Evolutionary conservation across 257 asterid species (phyloP), one percentile per base, ranked within the genome.

Genomic region (Mentha longifolia): DNA sequence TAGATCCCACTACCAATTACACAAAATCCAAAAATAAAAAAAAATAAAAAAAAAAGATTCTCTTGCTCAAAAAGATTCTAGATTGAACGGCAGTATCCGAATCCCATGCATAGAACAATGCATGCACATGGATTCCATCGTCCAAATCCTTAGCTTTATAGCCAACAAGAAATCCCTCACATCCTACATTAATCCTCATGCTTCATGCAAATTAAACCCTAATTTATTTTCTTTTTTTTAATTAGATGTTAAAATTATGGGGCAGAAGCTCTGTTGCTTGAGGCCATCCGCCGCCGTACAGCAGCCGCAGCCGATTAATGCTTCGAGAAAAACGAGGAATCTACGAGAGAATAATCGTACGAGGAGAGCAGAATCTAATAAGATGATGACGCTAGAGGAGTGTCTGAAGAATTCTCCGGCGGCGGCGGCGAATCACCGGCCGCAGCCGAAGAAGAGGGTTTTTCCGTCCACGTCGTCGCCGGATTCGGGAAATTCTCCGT

Each of bases 211-310:
- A 5, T 35, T 35, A 6, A 35, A 35, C 5, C 39, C 31, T 28
- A 35, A 35, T 7, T 35, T 0, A 1, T 35, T 7, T 35, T 0
- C 8, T 35, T 35, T 35, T 17, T 2, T 8, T 12, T 11, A 0
- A 28, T 57, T 57, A 28, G 20, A 25, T 35, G 57, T 16, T 63
- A 9, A 6, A 33, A 41, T 31, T 37, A 81, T 81, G 86, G 86
- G 86, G 9, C 76, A 76, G 60, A 50, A 12, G 9, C 51, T 78
- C 9, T 75, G 86, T 60, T 81, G 83, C 71, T 63, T 75, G 8
- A 58, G 67, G 77, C 74, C 74, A 7, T 30, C 77, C 25, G 20
- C 20, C n/a, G 7, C 56, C 56, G 47, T 63, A 39, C 22, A 49
- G 37, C 58, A 52, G 57, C 49, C 28, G 9, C 45, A 9, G 39